Percentiles rank a stretch among this genome's conserved stretches.
These are phyloP conservation scores for Syzygium grande DNA, from an alignment of 345 rosid genomes.

Conservation along the genomic window DNA sequence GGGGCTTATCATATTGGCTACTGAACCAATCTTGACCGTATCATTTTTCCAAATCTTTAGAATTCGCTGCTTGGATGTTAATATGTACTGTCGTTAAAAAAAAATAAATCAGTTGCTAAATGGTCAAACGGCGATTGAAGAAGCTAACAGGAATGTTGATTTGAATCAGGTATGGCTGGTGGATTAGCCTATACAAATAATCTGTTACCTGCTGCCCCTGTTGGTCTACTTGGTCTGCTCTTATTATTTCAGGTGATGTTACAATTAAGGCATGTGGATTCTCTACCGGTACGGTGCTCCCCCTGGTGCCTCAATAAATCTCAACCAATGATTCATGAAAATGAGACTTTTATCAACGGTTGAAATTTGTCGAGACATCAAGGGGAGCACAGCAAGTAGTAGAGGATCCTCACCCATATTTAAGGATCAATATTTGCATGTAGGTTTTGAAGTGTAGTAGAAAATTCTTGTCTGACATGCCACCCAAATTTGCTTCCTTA, in stretches of 20 bases:
- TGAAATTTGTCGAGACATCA: background rate
- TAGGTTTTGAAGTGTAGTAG: background rate
- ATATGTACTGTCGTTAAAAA: background rate
- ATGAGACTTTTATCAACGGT: background rate
- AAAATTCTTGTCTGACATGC: background rate
- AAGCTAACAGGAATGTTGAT: background rate
- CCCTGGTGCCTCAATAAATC: background rate
- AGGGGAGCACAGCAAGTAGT: background rate
- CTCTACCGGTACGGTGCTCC: background rate
- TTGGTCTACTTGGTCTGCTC: slow-evolving; percentile 65
- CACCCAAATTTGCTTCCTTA: background rate
- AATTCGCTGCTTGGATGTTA: background rate
- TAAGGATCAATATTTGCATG: background rate
- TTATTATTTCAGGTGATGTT: slow-evolving; percentile 52
- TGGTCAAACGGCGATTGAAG: background rate
- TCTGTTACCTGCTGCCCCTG: slow-evolving; percentile 58
- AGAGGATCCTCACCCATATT: background rate
- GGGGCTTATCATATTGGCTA: background rate
- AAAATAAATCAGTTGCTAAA: background rate
- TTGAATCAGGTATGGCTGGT: slow-evolving; percentile 45
- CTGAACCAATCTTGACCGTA: background rate
- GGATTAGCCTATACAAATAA: slow-evolving; percentile 54
- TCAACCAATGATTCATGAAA: background rate
- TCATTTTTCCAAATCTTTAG: background rate
- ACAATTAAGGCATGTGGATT: background rate